Conservation (phyloP, 192 early-diverging fungal genomes). For the Phycomyces blakesleeanus region DNA sequence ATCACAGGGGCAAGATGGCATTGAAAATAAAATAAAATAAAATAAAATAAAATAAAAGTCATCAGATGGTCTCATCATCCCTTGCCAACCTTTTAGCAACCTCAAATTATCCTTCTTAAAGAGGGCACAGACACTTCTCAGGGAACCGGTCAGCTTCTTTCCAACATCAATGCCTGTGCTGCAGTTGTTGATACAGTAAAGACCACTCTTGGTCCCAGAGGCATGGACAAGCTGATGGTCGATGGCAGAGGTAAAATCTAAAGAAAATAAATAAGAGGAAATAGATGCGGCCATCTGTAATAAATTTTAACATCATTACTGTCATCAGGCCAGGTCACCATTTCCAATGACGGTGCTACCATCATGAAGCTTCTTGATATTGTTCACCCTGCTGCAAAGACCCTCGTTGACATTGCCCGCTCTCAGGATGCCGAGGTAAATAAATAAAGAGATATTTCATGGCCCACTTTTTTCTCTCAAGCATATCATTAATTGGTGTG, state of each 20-base stretch:
- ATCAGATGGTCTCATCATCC: not conserved
- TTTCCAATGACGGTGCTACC: conserved; percentile 98
- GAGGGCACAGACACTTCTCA: conserved; percentile 99
- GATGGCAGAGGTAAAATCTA: conserved; percentile 72
- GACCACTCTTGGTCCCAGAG: conserved; percentile 94
- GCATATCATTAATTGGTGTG: too few species aligned
- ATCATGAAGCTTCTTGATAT: conserved; percentile 98
- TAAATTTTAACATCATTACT: not conserved
- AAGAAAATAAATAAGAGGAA: not conserved
- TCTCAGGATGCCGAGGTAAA: conserved; percentile 94
- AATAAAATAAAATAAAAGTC: not conserved
- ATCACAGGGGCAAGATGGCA: too few species aligned
- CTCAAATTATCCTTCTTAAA: conserved; percentile 98
- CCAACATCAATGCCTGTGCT: conserved; percentile 95
- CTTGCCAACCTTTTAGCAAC: conserved; percentile 60
- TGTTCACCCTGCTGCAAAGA: conserved; percentile 97
- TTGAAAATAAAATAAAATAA: too few species aligned
- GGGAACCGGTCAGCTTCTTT: conserved; percentile 94
- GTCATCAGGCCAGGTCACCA: conserved; percentile 85
- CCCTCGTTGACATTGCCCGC: conserved; percentile 95
- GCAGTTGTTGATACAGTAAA: conserved; percentile 94
- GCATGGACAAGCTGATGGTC: conserved; percentile 99
- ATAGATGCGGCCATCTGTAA: not conserved
- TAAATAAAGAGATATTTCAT: not conserved
- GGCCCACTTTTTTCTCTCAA: not conserved